These are phyloP conservation scores for Xerocomus spinulosus DNA, from an alignment of 768 basidiomycete genomes.

Conservation along the genomic window DNA sequence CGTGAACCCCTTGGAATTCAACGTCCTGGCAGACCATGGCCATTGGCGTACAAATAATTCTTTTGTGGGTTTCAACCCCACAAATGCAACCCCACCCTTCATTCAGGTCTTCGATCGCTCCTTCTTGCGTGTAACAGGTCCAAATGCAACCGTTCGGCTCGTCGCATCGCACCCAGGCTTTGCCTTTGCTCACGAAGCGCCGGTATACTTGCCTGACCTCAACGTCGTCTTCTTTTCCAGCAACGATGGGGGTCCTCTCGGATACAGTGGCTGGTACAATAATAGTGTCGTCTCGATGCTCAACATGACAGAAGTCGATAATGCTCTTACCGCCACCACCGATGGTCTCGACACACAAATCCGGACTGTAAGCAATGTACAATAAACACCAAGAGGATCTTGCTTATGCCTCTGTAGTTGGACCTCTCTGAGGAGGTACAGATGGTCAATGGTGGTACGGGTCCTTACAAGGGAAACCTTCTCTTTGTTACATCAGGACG, in stretches of 20 bases:
- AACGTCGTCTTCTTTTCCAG: constrained; percentile 72
- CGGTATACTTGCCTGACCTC: constrained; percentile 56
- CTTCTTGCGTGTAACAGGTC: constrained; percentile 59
- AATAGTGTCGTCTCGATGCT: constrained; percentile 64
- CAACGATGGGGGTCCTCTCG: constrained; percentile 62
- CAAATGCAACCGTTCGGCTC: constrained; percentile 50
- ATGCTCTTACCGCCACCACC: constrained; percentile 34
- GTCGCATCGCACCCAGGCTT: constrained; percentile 61
- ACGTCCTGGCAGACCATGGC: constrained; percentile 44
- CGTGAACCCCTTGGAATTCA: constrained; percentile 46
- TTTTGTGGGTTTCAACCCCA: constrained; percentile 56
- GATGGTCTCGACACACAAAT: constrained; percentile 47
- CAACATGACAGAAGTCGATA: constrained; percentile 52
- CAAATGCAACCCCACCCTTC: constrained; percentile 52
- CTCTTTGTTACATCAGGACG: constrained; percentile 64
- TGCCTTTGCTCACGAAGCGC: constrained; percentile 79
- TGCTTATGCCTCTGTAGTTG: constrained; percentile 38
- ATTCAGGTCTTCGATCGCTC: constrained; percentile 52
- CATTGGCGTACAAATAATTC: constrained; percentile 36
- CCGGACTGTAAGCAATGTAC: constrained; percentile 29
- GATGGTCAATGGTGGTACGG: constrained; percentile 70
- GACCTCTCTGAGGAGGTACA: constrained; percentile 54
- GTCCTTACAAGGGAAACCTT: constrained; percentile 54
- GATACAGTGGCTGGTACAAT: constrained; percentile 58
- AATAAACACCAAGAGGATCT: neutral